Conservation (phyloP, 768 basidiomycete genomes). For the Mycena vulgaris region DNA sequence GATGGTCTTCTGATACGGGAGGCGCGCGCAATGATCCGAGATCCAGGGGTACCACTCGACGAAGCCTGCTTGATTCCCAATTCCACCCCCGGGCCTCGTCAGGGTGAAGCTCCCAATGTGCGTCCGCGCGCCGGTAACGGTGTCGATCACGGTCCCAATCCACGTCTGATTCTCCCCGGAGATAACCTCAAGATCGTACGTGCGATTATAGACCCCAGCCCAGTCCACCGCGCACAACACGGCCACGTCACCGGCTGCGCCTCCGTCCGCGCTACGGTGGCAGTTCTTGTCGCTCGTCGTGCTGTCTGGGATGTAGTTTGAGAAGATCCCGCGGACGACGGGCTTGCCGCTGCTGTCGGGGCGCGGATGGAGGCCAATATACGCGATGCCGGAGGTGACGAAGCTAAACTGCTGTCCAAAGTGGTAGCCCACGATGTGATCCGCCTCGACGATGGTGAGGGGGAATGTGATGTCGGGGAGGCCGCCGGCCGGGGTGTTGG, state of each 20-base stretch:
- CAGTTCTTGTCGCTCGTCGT: constrained; percentile 29
- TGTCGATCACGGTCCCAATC: no score
- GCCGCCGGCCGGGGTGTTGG: no score
- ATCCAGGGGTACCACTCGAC: no score
- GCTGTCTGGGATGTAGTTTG: constrained; percentile 12
- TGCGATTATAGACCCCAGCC: constrained; percentile 24
- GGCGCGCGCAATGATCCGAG: no score
- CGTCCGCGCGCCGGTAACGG: no score
- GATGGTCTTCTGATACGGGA: no score
- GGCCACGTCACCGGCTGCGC: no score
- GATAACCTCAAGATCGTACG: constrained; percentile 13
- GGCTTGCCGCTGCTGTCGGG: neutral
- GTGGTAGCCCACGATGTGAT: constrained; percentile 29
- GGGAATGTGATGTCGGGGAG: constrained; percentile 35
- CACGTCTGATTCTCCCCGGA: no score
- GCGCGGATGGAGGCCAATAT: constrained; percentile 18
- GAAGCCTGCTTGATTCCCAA: no score
- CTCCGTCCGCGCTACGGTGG: constrained; percentile 23
- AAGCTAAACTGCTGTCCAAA: constrained; percentile 33
- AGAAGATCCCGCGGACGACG: constrained; percentile 9
- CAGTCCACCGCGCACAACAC: constrained; percentile 29
- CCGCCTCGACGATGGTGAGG: constrained; percentile 25
- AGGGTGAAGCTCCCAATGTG: no score
- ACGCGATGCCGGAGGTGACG: constrained; percentile 1
- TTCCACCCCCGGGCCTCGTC: no score